A percentile compares a stretch with the other conserved stretches of the same genome.
phyloP scores from a whole-genome alignment of 2,329 filamentous ascomycete species.

The Botrytis hyacinthi region DNA sequence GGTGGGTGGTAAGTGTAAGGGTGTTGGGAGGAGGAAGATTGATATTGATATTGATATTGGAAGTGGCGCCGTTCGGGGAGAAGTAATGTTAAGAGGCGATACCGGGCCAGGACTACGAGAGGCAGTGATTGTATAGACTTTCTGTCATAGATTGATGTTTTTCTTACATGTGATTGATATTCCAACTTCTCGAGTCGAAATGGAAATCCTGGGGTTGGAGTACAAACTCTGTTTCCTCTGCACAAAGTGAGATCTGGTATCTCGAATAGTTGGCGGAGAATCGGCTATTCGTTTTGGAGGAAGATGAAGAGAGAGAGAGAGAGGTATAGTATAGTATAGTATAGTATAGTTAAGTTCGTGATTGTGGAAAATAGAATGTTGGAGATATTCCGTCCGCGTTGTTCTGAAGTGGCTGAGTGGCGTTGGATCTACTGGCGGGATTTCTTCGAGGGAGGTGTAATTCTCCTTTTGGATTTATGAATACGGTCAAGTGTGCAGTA shows the following conservation, averaged over 20 bases:
- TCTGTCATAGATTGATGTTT: background rate
- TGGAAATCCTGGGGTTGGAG: background rate
- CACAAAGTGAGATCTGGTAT: background rate
- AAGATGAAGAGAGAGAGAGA: background rate
- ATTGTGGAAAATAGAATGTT: background rate
- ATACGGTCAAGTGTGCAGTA: too few relatives aligned
- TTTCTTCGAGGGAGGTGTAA: background rate
- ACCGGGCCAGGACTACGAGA: background rate
- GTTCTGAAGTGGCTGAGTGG: background rate
- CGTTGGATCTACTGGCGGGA: background rate
- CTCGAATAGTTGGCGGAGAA: background rate
- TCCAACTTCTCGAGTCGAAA: background rate
- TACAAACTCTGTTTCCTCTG: background rate
- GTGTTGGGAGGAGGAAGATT: background rate
- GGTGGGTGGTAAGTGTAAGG: background rate
- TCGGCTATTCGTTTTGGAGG: background rate
- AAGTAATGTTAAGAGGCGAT: background rate
- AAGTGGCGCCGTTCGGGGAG: background rate
- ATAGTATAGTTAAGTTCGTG: background rate
- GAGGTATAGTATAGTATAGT: too few relatives aligned
- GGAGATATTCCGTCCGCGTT: background rate
- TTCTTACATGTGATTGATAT: background rate
- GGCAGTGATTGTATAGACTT: background rate
- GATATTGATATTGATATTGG: background rate
- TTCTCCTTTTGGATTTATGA: background rate